A percentile compares a stretch with the other conserved stretches of the same genome.
These are phyloP conservation scores for Tylopilus balloui DNA, from an alignment of 768 basidiomycete genomes.

Conservation along the genomic window DNA sequence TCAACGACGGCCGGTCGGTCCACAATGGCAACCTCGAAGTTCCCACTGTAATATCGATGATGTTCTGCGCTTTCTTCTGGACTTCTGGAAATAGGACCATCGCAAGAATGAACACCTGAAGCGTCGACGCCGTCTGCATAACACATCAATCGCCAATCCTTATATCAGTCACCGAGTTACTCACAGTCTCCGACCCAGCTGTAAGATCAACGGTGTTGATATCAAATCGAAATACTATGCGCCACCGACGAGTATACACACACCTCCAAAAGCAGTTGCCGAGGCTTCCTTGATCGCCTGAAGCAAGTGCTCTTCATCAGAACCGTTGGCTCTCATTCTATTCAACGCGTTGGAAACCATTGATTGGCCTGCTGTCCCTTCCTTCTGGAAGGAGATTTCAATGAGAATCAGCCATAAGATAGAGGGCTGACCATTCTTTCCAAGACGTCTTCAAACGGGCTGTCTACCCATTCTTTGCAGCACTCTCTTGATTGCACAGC, in stretches of 20 bases:
- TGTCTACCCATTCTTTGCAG: slow-evolving; percentile 17
- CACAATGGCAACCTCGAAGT: slow-evolving; percentile 25
- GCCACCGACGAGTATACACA: background rate
- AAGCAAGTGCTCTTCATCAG: background rate
- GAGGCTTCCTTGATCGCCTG: slow-evolving; percentile 18
- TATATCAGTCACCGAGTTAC: background rate
- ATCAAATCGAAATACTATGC: background rate
- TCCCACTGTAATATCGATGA: slow-evolving; percentile 28
- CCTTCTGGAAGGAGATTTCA: slow-evolving; percentile 7
- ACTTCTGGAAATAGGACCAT: slow-evolving; percentile 18
- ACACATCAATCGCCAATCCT: background rate
- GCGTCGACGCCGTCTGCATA: slow-evolving; percentile 21
- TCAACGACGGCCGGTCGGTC: slow-evolving; percentile 20
- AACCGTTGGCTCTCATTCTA: slow-evolving; percentile 1
- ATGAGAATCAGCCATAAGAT: background rate
- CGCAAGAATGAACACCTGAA: slow-evolving; percentile 32
- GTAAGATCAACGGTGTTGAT: background rate
- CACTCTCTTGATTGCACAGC: slow-evolving; percentile 19
- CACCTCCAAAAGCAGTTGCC: slow-evolving; percentile 22
- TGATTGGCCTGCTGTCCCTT: slow-evolving; percentile 10
- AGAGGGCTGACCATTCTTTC: slow-evolving; percentile 11
- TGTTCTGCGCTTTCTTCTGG: slow-evolving; percentile 20
- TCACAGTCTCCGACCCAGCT: slow-evolving; percentile 21
- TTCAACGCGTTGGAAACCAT: slow-evolving; percentile 14
- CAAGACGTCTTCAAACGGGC: slow-evolving; percentile 16